Percentiles rank a stretch among this genome's conserved stretches.
These are phyloP conservation scores for Discostella stelligera DNA, from an alignment of 352 stramenopile species.

Conservation along the genomic window DNA sequence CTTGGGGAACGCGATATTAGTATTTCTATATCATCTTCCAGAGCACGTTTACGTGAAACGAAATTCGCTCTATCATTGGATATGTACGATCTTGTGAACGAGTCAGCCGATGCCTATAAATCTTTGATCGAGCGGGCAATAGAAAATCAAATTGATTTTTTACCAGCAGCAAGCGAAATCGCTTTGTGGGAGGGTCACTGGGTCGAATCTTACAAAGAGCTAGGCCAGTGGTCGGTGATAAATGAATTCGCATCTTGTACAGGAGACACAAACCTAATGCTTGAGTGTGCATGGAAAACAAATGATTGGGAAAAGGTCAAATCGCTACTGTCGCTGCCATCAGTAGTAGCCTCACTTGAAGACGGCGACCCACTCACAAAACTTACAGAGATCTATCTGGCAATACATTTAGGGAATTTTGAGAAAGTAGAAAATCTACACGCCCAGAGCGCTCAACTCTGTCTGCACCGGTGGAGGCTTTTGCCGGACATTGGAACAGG, in stretches of 20 bases:
- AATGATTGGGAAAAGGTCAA: constrained; percentile 79
- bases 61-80: constrained; percentile 75
- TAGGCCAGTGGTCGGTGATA: constrained; percentile 75
- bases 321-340: constrained; percentile 54
- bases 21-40: constrained; percentile 55
- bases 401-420: constrained; percentile 80
- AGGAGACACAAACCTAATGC: constrained; percentile 55
- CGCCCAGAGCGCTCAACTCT: constrained; percentile 75
- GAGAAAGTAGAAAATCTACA: constrained; percentile 80
- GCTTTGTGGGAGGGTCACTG: constrained; percentile 78
- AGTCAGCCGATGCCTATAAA: constrained; percentile 66
- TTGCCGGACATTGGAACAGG: constrained; percentile 62
- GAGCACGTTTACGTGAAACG: constrained; percentile 51
- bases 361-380: constrained; percentile 71
- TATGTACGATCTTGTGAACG: constrained; percentile 71
- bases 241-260: constrained; percentile 68
- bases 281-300: constrained; percentile 82
- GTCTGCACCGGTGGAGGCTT: constrained; percentile 76
- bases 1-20: constrained; percentile 67
- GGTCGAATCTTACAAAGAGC: constrained; percentile 76
- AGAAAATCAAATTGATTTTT: constrained; percentile 29
- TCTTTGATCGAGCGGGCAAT: constrained; percentile 68
- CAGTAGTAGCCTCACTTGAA: constrained; percentile 69
- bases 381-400: constrained; percentile 78
- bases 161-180: constrained; percentile 70